Conservation (phyloP, 495 filamentous ascomycete genomes). For the Neurospora sp. region DNA sequence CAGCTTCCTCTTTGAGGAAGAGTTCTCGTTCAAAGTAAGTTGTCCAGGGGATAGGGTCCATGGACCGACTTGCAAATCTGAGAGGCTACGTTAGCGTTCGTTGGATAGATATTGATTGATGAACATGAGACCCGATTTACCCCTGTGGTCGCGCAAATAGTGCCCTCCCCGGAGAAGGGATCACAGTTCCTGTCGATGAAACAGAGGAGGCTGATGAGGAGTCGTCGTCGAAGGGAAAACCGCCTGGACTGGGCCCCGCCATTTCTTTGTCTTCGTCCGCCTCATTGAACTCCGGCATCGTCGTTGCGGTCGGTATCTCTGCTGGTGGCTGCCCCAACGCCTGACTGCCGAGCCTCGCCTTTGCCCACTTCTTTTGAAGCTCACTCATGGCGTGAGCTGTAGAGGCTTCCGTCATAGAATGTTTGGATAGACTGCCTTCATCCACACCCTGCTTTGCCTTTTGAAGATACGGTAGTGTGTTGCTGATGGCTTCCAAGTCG, state of each 20-base stretch:
- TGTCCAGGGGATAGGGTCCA: slow-evolving; percentile 66
- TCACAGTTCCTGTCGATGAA: slow-evolving; percentile 82
- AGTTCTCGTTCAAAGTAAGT: slow-evolving; percentile 83
- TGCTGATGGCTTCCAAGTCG: background rate
- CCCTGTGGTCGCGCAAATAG: slow-evolving; percentile 60
- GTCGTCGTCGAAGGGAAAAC: slow-evolving; percentile 48
- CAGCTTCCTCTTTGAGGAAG: slow-evolving; percentile 36
- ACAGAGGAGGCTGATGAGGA: slow-evolving; percentile 65
- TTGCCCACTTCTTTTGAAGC: slow-evolving; percentile 74
- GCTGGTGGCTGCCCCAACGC: slow-evolving; percentile 1
- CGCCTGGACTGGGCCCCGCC: slow-evolving; percentile 24
- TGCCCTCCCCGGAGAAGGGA: slow-evolving; percentile 65
- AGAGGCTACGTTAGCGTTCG: slow-evolving; percentile 11
- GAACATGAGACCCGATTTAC: slow-evolving; percentile 29
- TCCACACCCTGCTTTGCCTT: background rate
- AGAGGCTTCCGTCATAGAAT: background rate
- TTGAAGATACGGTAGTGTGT: background rate
- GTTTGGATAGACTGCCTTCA: background rate
- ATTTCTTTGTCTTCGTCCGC: slow-evolving; percentile 39
- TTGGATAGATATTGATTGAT: slow-evolving; percentile 1
- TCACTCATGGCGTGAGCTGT: slow-evolving; percentile 57
- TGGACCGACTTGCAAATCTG: slow-evolving; percentile 28
- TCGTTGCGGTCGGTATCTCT: slow-evolving; percentile 1
- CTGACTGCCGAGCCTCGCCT: slow-evolving; percentile 52
- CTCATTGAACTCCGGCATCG: slow-evolving; percentile 32